phyloP scores from a whole-genome alignment of 148 eudicot genomes.

The Rhododendron kiyosumense region DNA sequence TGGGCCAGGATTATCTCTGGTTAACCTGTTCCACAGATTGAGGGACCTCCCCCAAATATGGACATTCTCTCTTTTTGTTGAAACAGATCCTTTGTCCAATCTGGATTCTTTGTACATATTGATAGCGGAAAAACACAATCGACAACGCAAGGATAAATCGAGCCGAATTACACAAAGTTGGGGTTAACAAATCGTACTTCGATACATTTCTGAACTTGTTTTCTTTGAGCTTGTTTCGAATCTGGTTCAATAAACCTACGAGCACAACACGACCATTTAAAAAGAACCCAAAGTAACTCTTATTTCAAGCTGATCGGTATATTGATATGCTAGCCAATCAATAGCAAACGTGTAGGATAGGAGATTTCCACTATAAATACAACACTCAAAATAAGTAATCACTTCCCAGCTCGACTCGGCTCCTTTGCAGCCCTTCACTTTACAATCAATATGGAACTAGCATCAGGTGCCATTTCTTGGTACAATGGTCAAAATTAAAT shows the following conservation, averaged over 20 bases:
- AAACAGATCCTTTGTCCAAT: not conserved
- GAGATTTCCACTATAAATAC: not conserved
- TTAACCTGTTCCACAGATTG: not conserved
- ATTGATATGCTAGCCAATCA: not conserved
- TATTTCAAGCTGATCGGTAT: not conserved
- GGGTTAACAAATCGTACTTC: no score
- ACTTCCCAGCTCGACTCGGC: not conserved
- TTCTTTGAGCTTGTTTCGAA: not conserved
- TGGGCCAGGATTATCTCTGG: not conserved
- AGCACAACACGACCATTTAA: not conserved
- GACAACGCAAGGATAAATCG: not conserved
- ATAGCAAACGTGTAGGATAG: not conserved
- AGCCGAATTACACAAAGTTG: not conserved
- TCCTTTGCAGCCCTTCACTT: not conserved
- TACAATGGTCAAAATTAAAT: not conserved
- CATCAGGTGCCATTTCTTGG: not conserved
- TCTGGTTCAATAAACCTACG: not conserved
- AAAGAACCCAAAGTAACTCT: not conserved
- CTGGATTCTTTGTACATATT: not conserved
- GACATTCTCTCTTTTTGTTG: not conserved
- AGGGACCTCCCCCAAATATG: constrained; percentile 6
- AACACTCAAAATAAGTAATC: not conserved
- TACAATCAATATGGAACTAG: not conserved
- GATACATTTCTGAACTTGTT: not conserved
- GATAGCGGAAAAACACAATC: not conserved